Evolutionary conservation across 805 yeast genomes (phyloP).

Genomic region (Candida krabiensis): DNA sequence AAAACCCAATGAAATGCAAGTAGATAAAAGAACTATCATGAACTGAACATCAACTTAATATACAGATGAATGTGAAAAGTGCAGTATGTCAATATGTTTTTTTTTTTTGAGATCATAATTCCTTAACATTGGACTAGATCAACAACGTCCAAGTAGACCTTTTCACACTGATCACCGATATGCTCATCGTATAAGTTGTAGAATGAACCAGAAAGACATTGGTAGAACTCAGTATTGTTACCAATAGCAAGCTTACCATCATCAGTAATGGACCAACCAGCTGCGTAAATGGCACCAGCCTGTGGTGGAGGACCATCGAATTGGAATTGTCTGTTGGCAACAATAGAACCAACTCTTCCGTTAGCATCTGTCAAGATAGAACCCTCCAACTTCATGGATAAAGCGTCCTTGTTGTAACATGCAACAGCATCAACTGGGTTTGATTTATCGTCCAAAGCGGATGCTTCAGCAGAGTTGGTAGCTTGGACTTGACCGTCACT

Average conservation of each 20-base stretch:
- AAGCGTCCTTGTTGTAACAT: constrained; percentile 38
- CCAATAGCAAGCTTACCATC: constrained; percentile 53
- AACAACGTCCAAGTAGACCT: constrained; percentile 45
- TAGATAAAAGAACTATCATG: constrained; percentile 18
- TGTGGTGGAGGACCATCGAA: constrained; percentile 68
- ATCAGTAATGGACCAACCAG: constrained; percentile 49
- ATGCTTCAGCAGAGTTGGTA: constrained; percentile 24
- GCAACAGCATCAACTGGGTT: constrained; percentile 31
- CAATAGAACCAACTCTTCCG: constrained; percentile 59
- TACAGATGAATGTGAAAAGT: constrained; percentile 7
- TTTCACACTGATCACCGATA: constrained; percentile 45
- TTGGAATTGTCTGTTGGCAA: constrained; percentile 65
- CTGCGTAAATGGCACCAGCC: constrained; percentile 55
- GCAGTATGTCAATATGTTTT: neutral
- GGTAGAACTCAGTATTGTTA: constrained; percentile 48
- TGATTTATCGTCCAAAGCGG: constrained; percentile 33
- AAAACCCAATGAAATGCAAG: constrained; percentile 17
- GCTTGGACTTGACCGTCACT: constrained; percentile 46
- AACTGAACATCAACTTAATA: constrained; percentile 12
- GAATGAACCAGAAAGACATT: constrained; percentile 57
- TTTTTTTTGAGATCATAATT: too few species aligned
- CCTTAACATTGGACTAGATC: constrained; percentile 42
- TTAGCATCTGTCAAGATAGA: constrained; percentile 43
- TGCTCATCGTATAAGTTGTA: constrained; percentile 56
- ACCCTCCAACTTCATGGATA: constrained; percentile 43